These are phyloP conservation scores for Raddia distichophylla DNA, from an alignment of 176 grass and related monocot species.

Conservation along the genomic window DNA sequence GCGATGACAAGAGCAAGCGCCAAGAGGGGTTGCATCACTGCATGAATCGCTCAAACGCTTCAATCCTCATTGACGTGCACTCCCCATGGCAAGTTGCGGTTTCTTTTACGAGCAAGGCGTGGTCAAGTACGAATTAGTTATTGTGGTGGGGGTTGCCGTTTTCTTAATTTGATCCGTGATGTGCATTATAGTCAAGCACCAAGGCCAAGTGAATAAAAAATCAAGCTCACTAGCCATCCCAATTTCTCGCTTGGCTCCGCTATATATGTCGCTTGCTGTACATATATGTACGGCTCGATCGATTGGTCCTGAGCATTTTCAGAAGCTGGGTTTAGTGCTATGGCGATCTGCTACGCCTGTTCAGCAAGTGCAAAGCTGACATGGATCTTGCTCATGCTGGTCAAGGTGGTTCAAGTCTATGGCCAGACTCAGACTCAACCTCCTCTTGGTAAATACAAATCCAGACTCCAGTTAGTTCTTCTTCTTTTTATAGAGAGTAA, in stretches of 20 bases:
- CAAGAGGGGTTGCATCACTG: no score
- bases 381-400: constrained; percentile 21
- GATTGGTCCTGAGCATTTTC: not conserved
- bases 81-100: no score
- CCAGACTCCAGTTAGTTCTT: not conserved
- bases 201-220: not conserved
- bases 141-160: no score
- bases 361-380: not conserved
- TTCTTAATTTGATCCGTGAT: no score
- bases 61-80: no score
- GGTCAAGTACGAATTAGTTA: no score
- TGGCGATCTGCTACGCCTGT: not conserved
- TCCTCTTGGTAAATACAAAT: constrained; percentile 10
- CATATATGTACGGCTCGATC: not conserved
- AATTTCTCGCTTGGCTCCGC: not conserved
- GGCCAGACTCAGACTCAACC: not conserved
- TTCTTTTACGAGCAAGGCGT: no score
- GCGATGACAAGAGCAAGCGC: no score
- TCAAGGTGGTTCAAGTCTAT: not conserved
- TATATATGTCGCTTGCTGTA: not conserved
- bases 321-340: not conserved
- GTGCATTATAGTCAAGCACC: not conserved
- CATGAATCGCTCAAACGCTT: no score
- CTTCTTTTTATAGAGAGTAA: no score
- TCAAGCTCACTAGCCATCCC: no score